phyloP scores from a whole-genome alignment of 176 grass and related monocot species.

The Tuctoria greenei region DNA sequence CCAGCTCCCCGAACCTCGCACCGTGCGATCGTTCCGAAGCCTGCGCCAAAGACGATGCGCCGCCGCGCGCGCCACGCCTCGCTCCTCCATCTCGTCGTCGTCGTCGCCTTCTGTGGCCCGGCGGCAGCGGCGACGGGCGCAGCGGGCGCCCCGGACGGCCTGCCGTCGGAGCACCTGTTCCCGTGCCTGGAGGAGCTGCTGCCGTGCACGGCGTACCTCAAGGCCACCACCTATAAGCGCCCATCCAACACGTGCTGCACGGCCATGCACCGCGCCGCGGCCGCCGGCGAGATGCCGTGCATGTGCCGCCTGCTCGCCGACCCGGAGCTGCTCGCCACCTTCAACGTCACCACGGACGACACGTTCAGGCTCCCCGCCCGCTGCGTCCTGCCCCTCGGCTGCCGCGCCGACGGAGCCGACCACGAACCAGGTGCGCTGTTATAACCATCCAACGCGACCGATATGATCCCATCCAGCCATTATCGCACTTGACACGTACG shows the following conservation, averaged over 20 bases:
- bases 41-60: neutral
- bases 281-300: conserved; percentile 40
- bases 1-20: neutral
- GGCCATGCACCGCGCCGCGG: conserved; percentile 26
- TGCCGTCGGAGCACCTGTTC: neutral
- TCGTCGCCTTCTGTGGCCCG: neutral
- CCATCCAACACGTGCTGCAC: conserved; percentile 48
- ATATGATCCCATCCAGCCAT: neutral
- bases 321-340: conserved; percentile 44
- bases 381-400: conserved; percentile 37
- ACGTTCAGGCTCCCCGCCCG: conserved; percentile 40
- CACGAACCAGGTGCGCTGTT: conserved; percentile 22
- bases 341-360: conserved; percentile 49
- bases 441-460: neutral
- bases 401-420: conserved; percentile 14
- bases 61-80: conserved; percentile 10
- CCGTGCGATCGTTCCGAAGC: neutral
- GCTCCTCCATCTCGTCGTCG: neutral
- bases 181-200: conserved; percentile 44
- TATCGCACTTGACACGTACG: neutral
- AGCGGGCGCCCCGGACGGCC: neutral
- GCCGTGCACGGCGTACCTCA: conserved; percentile 54
- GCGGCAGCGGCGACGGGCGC: no score
- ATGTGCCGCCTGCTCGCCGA: conserved; percentile 49
- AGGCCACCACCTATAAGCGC: neutral